Evolutionary conservation across 2,329 filamentous ascomycete species (phyloP).

Genomic region (Colletotrichum costaricense): DNA sequence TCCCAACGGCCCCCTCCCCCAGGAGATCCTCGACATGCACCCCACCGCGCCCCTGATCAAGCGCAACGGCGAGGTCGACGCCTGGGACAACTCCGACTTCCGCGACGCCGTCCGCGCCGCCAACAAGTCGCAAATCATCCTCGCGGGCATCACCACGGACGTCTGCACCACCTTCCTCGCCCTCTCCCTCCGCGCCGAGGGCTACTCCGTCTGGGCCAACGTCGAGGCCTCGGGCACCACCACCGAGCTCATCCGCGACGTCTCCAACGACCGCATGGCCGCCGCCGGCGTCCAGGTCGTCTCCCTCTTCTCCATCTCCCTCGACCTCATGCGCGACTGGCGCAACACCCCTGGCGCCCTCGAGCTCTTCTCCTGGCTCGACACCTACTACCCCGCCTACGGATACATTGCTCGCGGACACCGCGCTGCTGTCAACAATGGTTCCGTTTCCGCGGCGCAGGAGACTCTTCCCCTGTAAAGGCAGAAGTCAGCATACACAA

Average conservation of each 20-base stretch:
- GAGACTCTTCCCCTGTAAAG: no score
- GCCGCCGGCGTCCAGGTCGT: slow-evolving; percentile 74
- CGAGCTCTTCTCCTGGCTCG: slow-evolving; percentile 72
- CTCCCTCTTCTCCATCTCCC: slow-evolving; percentile 71
- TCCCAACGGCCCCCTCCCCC: slow-evolving; percentile 77
- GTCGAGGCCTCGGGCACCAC: slow-evolving; percentile 78
- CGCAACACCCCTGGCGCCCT: slow-evolving; percentile 62
- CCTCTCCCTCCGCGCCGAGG: slow-evolving; percentile 75
- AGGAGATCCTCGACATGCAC: slow-evolving; percentile 76
- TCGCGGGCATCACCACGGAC: slow-evolving; percentile 80
- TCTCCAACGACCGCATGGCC: slow-evolving; percentile 75
- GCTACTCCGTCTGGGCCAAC: slow-evolving; percentile 80
- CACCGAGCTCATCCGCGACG: slow-evolving; percentile 67
- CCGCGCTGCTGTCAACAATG: slow-evolving; percentile 68
- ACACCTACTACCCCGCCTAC: slow-evolving; percentile 74
- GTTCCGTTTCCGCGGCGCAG: slow-evolving; percentile 69
- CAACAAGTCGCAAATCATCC: slow-evolving; percentile 75
- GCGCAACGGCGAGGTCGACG: slow-evolving; percentile 79
- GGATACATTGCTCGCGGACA: slow-evolving; percentile 72
- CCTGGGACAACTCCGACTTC: slow-evolving; percentile 81
- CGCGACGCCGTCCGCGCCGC: slow-evolving; percentile 72
- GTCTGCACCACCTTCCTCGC: slow-evolving; percentile 82
- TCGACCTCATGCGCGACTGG: slow-evolving; percentile 80
- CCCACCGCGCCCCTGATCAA: slow-evolving; percentile 74
- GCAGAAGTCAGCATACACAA: no score